Conservation (phyloP, 2,329 filamentous ascomycete species). For the Stenocarpella maydis region DNA sequence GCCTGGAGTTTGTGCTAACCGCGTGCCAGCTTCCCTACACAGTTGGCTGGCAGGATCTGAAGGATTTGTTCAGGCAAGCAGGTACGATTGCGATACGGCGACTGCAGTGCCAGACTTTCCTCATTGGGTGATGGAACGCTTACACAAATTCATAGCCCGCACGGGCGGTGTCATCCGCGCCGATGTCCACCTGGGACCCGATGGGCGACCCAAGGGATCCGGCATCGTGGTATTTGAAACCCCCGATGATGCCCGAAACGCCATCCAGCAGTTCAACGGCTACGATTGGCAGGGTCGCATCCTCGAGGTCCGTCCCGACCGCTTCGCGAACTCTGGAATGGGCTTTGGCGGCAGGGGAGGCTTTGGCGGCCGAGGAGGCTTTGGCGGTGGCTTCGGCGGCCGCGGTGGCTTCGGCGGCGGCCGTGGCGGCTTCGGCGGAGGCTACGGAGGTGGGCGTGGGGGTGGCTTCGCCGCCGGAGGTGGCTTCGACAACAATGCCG, state of each 20-base stretch:
- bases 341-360: conserved; percentile 67
- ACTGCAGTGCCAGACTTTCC: not conserved
- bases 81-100: conserved; percentile 67
- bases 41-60: conserved; percentile 98
- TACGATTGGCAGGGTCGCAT: conserved; percentile 97
- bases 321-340: conserved; percentile 75
- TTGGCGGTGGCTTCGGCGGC: conserved; percentile 64
- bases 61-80: conserved; percentile 98
- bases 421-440: conserved; percentile 53
- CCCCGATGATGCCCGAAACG: conserved; percentile 90
- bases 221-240: conserved; percentile 97
- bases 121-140: not conserved
- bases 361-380: conserved; percentile 63
- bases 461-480: conserved; percentile 57
- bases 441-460: conserved; percentile 49
- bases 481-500: conserved; percentile 58
- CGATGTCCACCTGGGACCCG: conserved; percentile 90
- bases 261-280: conserved; percentile 97
- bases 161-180: conserved; percentile 88
- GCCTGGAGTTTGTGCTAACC: conserved; percentile 39
- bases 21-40: conserved; percentile 86
- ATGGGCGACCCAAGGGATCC: conserved; percentile 94
- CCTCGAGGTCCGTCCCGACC: conserved; percentile 95
- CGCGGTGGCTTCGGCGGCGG: conserved; percentile 57
- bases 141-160: conserved; percentile 52